phyloP scores from a whole-genome alignment of 257 asterid genomes.

The Plantago ovata region DNA sequence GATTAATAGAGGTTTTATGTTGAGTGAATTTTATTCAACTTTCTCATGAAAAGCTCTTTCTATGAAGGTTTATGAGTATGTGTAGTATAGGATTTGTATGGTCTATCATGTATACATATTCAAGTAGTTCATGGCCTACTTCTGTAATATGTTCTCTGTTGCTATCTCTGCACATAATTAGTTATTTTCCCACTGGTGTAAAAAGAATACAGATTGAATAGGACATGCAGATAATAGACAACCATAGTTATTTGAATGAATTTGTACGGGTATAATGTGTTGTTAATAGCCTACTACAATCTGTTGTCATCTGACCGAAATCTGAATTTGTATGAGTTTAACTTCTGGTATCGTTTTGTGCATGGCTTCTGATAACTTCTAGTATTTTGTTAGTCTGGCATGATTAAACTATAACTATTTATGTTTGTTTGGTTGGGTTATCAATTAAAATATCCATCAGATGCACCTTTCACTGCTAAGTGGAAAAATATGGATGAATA shows the following conservation, averaged over 20 bases:
- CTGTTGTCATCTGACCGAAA: too few species aligned
- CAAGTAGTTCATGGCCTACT: constrained; percentile 8
- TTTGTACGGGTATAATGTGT: too few species aligned
- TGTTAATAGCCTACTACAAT: too few species aligned
- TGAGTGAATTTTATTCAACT: neutral
- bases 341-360: too few species aligned
- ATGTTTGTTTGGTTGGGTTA: neutral
- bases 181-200: too few species aligned
- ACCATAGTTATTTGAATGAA: constrained; percentile 3
- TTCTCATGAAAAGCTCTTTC: too few species aligned
- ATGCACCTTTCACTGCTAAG: constrained; percentile 4
- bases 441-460: neutral
- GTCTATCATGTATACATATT: too few species aligned
- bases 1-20: neutral
- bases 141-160: neutral
- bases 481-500: neutral
- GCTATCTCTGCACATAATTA: too few species aligned
- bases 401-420: neutral
- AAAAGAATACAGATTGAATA: too few species aligned
- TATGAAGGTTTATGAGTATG: constrained; percentile 7
- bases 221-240: too few species aligned
- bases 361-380: neutral
- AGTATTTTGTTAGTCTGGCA: neutral
- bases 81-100: too few species aligned
- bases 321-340: too few species aligned